Conservation (phyloP, 1,139 yeast species). For the Yamadazyma aaseri region DNA sequence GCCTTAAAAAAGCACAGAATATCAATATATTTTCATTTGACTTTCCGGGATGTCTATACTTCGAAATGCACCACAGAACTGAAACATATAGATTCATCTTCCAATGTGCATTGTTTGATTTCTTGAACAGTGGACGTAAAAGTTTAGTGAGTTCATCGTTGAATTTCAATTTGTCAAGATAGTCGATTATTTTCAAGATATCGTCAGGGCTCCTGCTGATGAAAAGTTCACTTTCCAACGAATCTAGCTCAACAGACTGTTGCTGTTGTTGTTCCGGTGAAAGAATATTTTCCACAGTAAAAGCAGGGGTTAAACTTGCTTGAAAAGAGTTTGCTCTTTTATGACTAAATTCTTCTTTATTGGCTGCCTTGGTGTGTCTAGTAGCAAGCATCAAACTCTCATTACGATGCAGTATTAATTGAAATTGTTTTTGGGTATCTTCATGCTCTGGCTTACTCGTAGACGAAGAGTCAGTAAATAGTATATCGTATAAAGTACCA, state of each 20-base stretch:
- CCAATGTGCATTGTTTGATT: slow-evolving; percentile 30
- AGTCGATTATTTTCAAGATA: slow-evolving; percentile 30
- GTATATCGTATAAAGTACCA: slow-evolving; percentile 36
- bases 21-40: slow-evolving; percentile 36
- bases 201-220: slow-evolving; percentile 35
- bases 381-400: slow-evolving; percentile 64
- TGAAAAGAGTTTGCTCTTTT: slow-evolving; percentile 15
- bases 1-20: slow-evolving; percentile 39
- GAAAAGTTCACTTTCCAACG: slow-evolving; percentile 17
- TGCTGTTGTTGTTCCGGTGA: slow-evolving; percentile 7
- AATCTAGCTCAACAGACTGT: slow-evolving; percentile 9
- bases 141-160: slow-evolving; percentile 30
- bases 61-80: slow-evolving; percentile 51
- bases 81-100: slow-evolving; percentile 35
- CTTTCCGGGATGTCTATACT: slow-evolving; percentile 27
- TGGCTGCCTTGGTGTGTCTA: slow-evolving; percentile 16
- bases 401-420: slow-evolving; percentile 63
- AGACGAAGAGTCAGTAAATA: slow-evolving; percentile 30
- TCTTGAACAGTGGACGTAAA: slow-evolving; percentile 24
- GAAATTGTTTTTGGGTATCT: slow-evolving; percentile 50
- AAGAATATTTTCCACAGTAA: slow-evolving; percentile 9
- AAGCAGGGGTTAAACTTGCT: slow-evolving; percentile 8
- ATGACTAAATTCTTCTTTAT: slow-evolving; percentile 32
- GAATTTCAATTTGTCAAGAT: slow-evolving; percentile 32
- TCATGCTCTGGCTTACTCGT: slow-evolving; percentile 24